Evolutionary conservation across 2,329 filamentous ascomycete genomes (phyloP), one percentile per base, ranked within the genome.

Genomic region (Beauveria brongniartii): DNA sequence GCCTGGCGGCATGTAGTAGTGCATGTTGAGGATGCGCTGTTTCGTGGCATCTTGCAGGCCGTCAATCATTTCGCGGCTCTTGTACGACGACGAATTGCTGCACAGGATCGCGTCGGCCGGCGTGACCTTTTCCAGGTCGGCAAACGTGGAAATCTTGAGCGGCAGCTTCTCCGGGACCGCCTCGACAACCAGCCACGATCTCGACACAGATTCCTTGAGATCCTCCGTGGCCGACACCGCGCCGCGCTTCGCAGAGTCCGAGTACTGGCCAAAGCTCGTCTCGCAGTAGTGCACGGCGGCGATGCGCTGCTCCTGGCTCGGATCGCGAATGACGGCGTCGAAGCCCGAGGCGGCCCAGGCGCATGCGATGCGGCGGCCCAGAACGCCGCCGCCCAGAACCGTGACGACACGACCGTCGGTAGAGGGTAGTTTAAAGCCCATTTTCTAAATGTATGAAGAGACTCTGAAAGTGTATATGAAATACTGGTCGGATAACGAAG

Each of bases 171-270:
- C 82, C 0, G 80, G 81, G 0, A 83, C 75, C 16, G 76, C 79
- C 67, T 82, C 81, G 62, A 82, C 75, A n/a, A 82, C 77, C 6
- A 82, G 71, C 81, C 78, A 84, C 3, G 80, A 75, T 40, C 77
- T 69, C 1, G 67, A 56, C 5, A 83, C 75, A 0, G 80, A 76
- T 0, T 65, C 55, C 8, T 70, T 61, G 2, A 82, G 65, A 30
- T 75, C 70, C 6, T 73, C 69, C n/a, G 74, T 71, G 2, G 71
- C 71, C 10, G 67, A 58, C 0, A 70, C 66, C 1, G 62, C 67
- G 1, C 75, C 77, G 8, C 55, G 51, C 0, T 62, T 62, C 20
- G 61, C 57, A 22, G 65, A 62, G 22, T 67, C 65, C 0, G 70
- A 64, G 64, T 69, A 73, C 20, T 64, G 63, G 56, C 57, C 65